Evolutionary conservation across 768 basidiomycete species (phyloP), one percentile per base, ranked within the genome.

Genomic region (Tephrocybe sp.): DNA sequence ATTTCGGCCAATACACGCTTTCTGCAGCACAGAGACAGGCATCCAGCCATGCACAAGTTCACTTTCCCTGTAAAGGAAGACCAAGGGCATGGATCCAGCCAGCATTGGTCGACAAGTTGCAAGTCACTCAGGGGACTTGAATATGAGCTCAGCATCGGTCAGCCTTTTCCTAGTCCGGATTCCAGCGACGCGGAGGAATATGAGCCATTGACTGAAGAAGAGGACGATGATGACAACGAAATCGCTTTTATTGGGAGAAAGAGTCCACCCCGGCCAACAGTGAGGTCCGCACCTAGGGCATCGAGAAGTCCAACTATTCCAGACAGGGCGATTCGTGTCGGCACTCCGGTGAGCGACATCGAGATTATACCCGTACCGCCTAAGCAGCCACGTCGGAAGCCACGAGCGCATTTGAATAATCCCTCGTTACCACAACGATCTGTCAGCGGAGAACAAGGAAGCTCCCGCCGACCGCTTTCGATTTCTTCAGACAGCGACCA

Each of bases 1-100:
- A 18, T 51, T n/a, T 38, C 22, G 8, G 15, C 12, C 13, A 51
- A 51, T 16, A 38, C 30, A 18, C 43, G 50, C 38, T 40, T 45
- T 11, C 2, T 39, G 5, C 44, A 5, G 28, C 40, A 16, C 6
- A n/a, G 24, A 22, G 15, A 40, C 18, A 12, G 15, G 7, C 8
- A 9, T 21, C 18, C 9, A 16, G 8, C 19, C 12, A 13, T 28
- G 18, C 7, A 46, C 4, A 48, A 50, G 9, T 49, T 54, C 9
- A 25, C 37, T 22, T 49, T 54, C 31, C 21, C 50, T 18, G 44
- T 46, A 34, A 16, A 25, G n/a, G 32, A 28, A 9, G 39, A 13
- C 8, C 24, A 22, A 22, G n/a, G n/a, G n/a, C n/a, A n/a, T n/a
- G n/a, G n/a, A 19, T 27, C 19, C 39, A 19, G 13, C 31, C 24